Conservation (phyloP, 441 rosid species). For the Gossypium aridum region DNA sequence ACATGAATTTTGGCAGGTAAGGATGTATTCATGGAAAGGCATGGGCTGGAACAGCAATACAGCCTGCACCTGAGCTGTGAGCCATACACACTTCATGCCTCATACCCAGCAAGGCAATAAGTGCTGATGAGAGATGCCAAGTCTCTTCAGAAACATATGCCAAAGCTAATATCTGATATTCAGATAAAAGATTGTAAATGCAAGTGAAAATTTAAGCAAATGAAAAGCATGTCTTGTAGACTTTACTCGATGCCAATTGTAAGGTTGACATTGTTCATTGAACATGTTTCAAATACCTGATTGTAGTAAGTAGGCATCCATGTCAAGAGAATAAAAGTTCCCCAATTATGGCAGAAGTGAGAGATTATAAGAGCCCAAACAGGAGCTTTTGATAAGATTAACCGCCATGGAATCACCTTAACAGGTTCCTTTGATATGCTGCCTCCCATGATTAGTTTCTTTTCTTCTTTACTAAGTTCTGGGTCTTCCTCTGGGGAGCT, state of each 20-base stretch:
- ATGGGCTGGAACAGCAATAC: not conserved
- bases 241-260: not conserved
- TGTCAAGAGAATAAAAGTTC: slow-evolving; percentile 89
- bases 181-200: not conserved
- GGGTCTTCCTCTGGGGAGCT: slow-evolving; percentile 92
- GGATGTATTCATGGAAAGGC: not conserved
- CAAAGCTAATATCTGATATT: not conserved
- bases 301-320: slow-evolving; percentile 99
- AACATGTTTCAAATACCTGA: slow-evolving; percentile 44
- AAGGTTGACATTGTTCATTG: not conserved
- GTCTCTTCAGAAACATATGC: not conserved
- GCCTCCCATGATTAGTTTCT: slow-evolving; percentile 58
- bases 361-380: slow-evolving; percentile 98
- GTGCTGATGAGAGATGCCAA: not conserved
- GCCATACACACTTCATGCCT: not conserved
- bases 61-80: not conserved
- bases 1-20: not conserved
- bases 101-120: not conserved
- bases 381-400: slow-evolving; percentile 85
- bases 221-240: not conserved
- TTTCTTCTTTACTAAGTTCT: slow-evolving; percentile 57
- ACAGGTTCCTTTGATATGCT: slow-evolving; percentile 72
- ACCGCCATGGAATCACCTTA: slow-evolving; percentile 85
- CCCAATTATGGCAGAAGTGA: slow-evolving; percentile 99
- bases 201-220: slow-evolving; percentile 3